Evolutionary conservation across 169 alveolate species (phyloP), one percentile per base, ranked within the genome.

Genomic region (Theileria luwenshuni): DNA sequence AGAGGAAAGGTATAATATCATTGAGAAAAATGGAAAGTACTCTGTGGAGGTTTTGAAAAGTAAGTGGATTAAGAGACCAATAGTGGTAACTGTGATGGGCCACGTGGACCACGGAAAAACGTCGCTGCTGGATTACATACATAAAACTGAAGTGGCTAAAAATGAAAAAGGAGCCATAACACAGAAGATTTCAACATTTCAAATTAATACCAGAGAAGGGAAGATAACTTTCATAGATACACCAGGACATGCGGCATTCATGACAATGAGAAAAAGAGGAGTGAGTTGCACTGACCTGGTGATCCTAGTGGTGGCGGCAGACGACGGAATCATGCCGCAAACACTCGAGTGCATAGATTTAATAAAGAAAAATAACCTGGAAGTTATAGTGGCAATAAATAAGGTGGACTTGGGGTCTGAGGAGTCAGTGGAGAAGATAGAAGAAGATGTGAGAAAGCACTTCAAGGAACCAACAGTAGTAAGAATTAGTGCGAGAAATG

Each of bases 101-200:
- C 99, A 97, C 86, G 99, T 97, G 13, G 99, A 97, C 77, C 99
- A 96, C 74, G 99, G 99, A 38, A 97, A 97, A 85, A 97, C 99
- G 19, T 95, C 98, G 28, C 86, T 97, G 43, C 86, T 97, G 23
- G 98, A 95, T 77, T 42, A 69, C 25, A 61, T 90, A 28, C 62
- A 87, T 54, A 70, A 74, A 41, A 79, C 92, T 0, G 89, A 91
- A 65, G 90, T 93, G 33, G 96, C 92, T 3, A 64, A 84, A 0
- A 65, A 71, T 15, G 98, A 94, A 74, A 91, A 87, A 35, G 98
- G 98, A n/a, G 93, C 94, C 15, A 96, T 96, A 2, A 96, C 99
- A 3, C 95, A 96, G 86, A 91, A 92, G 76, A 91, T 95, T 38
- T 98, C 98, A 3, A 98, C 99, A 25, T 94, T 96, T 84, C 94